Percentiles rank a stretch among this genome's conserved stretches.
These are phyloP conservation scores for Elsinoe fawcettii DNA, from an alignment of 2,329 filamentous ascomycete genomes.

Conservation along the genomic window DNA sequence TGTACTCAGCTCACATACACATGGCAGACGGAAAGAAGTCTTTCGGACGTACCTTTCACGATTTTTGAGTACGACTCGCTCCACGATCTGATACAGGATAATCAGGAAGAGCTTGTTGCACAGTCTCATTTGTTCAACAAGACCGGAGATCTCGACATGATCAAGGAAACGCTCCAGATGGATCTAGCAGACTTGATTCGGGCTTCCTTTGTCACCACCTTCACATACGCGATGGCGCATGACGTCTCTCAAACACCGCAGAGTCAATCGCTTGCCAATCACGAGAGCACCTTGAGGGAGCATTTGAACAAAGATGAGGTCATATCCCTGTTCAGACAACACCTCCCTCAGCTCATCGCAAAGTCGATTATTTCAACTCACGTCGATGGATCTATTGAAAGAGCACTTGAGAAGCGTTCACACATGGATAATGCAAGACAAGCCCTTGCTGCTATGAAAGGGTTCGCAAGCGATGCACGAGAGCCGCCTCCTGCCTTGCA, in stretches of 20 bases:
- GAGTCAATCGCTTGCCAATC: conserved; percentile 22
- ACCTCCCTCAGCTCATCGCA: conserved; percentile 70
- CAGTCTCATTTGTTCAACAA: conserved; percentile 76
- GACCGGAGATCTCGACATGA: conserved; percentile 51
- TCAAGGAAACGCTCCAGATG: conserved; percentile 52
- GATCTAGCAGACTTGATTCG: conserved; percentile 53
- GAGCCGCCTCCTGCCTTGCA: conserved; percentile 71
- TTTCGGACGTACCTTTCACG: conserved; percentile 70
- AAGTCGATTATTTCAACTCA: conserved; percentile 64
- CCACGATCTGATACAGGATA: conserved; percentile 58
- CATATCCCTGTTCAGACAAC: conserved; percentile 53
- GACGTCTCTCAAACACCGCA: conserved; percentile 46
- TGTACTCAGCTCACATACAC: conserved; percentile 84
- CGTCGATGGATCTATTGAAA: conserved; percentile 67
- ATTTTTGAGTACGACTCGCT: conserved; percentile 74
- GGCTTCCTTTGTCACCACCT: conserved; percentile 64
- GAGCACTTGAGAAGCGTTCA: conserved; percentile 29
- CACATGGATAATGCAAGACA: conserved; percentile 54
- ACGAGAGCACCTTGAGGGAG: conserved; percentile 60
- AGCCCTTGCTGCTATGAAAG: conserved; percentile 61
- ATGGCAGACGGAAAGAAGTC: conserved; percentile 63
- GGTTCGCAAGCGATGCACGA: conserved; percentile 57
- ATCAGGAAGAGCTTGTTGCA: conserved; percentile 69
- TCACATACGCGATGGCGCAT: conserved; percentile 77
- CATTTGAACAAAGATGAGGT: conserved; percentile 56